Base-by-base conservation (phyloP, 164 flowering plant species). In the Cinnamomum chago region DNA sequence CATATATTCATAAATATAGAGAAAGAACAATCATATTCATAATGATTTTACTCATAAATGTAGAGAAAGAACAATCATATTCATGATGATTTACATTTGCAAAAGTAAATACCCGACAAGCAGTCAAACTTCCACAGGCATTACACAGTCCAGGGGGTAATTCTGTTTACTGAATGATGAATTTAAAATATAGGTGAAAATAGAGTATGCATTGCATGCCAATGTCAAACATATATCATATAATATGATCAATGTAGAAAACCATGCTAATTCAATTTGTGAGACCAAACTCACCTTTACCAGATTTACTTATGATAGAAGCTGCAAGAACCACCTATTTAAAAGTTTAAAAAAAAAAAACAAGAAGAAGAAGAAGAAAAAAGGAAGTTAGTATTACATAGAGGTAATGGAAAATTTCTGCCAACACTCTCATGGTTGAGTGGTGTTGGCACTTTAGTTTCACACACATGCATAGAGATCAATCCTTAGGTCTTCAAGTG, bases 311-410 rank as follows among this genome's bases (percentile, higher is more conserved):
- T 22, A 81, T 81, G 60, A 85, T 79, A 68, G 88, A 83, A 73
- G 85, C 85, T 50, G 88, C 88, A 79, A 85, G 86, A 70, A 85
- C 88, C 85, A 85, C 88, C 88, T 85, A 51, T 25, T 58, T 67
- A 50, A n/a, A 24, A 72, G 40, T 1, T 12, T 0, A 23, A 62
- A 18, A 40, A 5, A 40, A 40, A 40, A 40, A 9, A 40, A 9
- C 1, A 40, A 40, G 3, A 40, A 35, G 10, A 5, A 40, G 2
- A 40, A 40, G 10, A 40, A 40, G 10, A 35, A 35, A 10, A 35
- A 23, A 62, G 55, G 10, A 33, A 11, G 27, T 70, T 18, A 70
- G 62, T 24, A 15, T 15, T n/a, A 27, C 9, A 10, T 58, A 60
- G 23, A 71, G 2, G 6, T 58, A 71, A 50, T 5, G 24, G 18